A percentile compares a stretch with the other conserved stretches of the same genome.
Conservation (phyloP, 805 yeast species). For the Debaryomyces maramus region DNA sequence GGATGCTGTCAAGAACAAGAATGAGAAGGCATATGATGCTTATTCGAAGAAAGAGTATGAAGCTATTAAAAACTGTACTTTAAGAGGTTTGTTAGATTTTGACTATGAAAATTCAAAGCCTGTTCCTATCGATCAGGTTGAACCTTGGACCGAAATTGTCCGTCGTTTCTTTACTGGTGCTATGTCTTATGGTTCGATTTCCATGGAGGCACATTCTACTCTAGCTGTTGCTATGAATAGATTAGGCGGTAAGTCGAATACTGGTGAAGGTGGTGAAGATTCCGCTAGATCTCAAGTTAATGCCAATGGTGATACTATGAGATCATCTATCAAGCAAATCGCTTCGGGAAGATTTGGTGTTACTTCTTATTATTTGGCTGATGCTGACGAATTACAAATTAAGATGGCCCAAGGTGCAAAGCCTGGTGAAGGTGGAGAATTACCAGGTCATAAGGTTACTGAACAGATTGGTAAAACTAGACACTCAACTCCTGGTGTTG, state of each 20-base stretch:
- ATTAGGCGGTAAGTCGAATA: conserved; percentile 94
- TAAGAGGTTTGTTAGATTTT: conserved; percentile 90
- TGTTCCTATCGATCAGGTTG: conserved; percentile 96
- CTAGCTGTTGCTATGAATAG: conserved; percentile 98
- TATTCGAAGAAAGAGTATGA: conserved; percentile 89
- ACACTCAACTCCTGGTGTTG: conserved; percentile 96
- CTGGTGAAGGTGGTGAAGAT: conserved; percentile 99
- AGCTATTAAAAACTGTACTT: conserved; percentile 88
- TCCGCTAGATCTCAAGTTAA: conserved; percentile 80
- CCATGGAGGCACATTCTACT: conserved; percentile 98
- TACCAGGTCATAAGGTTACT: conserved; percentile 92
- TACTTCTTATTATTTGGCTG: conserved; percentile 89
- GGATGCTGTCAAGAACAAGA: conserved; percentile 97
- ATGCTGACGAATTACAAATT: conserved; percentile 96
- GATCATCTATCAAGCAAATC: conserved; percentile 97
- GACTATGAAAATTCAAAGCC: conserved; percentile 70
- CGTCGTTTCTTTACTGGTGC: conserved; percentile 99
- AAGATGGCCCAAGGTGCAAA: conserved; percentile 99
- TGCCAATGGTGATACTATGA: conserved; percentile 93
- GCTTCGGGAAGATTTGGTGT: conserved; percentile 99
- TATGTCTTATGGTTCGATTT: conserved; percentile 98
- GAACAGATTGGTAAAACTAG: conserved; percentile 88
- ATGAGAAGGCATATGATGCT: conserved; percentile 87
- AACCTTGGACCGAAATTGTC: conserved; percentile 99
- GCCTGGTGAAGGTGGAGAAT: conserved; percentile 99